Percentiles rank a stretch among this genome's conserved stretches.
phyloP scores from a whole-genome alignment of 805 yeast genomes.

The Cyberlindnera bimundalis region DNA sequence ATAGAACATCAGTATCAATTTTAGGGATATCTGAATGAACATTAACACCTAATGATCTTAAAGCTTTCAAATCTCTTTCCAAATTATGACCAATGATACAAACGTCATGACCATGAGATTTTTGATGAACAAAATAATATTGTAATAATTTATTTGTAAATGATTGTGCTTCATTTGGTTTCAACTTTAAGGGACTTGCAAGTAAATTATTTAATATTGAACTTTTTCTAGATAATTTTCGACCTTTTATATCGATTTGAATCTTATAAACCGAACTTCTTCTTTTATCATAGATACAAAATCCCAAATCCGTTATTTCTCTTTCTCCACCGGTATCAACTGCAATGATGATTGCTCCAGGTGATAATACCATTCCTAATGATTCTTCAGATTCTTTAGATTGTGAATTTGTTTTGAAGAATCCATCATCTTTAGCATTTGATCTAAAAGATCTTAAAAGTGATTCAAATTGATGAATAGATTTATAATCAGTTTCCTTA shows the following conservation, averaged over 20 bases:
- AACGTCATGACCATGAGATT: slow-evolving; percentile 2
- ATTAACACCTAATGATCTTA: slow-evolving; percentile 4
- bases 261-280: slow-evolving; percentile 12
- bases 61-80: slow-evolving; percentile 11
- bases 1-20: slow-evolving; percentile 10
- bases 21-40: slow-evolving; percentile 3
- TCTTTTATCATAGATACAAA: slow-evolving; percentile 14
- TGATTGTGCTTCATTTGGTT: background rate
- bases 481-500: background rate
- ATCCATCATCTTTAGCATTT: slow-evolving; percentile 5
- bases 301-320: slow-evolving; percentile 10
- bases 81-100: slow-evolving; percentile 17
- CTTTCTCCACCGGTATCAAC: slow-evolving; percentile 17
- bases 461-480: slow-evolving; percentile 1
- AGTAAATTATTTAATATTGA: slow-evolving; percentile 6
- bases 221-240: slow-evolving; percentile 2
- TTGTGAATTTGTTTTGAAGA: slow-evolving; percentile 3
- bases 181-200: slow-evolving; percentile 6
- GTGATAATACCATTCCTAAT: slow-evolving; percentile 5
- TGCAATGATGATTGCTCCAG: slow-evolving; percentile 9
- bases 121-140: slow-evolving; percentile 1
- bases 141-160: slow-evolving; percentile 2
- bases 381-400: background rate
- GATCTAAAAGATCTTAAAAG: slow-evolving; percentile 3
- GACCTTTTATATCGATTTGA: slow-evolving; percentile 14